Percentiles rank a stretch among this genome's conserved stretches.
Evolutionary conservation across 192 early-diverging fungal species (phyloP).

Genomic region (Coemansia sp.): DNA sequence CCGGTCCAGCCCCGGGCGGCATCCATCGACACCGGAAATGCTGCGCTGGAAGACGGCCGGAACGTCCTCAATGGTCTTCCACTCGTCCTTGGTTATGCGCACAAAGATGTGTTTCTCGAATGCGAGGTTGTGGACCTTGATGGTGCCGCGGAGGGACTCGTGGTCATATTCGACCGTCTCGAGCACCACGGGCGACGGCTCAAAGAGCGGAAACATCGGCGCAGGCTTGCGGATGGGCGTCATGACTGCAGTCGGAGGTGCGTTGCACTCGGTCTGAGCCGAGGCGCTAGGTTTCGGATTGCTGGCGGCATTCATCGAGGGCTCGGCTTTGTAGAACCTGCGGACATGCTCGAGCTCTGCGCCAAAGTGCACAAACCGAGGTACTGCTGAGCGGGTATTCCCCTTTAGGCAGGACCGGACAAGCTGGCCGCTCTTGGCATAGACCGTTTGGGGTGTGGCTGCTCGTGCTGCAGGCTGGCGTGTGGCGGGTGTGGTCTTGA

Average conservation of each 20-base stretch:
- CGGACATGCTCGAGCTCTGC: slow-evolving; percentile 61
- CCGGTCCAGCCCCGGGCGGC: slow-evolving; percentile 58
- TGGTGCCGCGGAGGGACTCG: slow-evolving; percentile 58
- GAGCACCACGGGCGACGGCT: slow-evolving; percentile 54
- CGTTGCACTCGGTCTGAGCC: neutral
- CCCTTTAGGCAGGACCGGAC: slow-evolving; percentile 29
- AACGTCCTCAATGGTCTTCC: slow-evolving; percentile 70
- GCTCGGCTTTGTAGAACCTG: slow-evolving; percentile 63
- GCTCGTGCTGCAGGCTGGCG: neutral
- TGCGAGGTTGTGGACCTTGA: slow-evolving; percentile 82
- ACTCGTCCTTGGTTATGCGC: slow-evolving; percentile 74
- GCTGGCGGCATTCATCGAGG: slow-evolving; percentile 51
- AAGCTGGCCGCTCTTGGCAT: slow-evolving; percentile 4
- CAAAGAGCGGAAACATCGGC: slow-evolving; percentile 37
- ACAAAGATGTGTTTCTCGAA: slow-evolving; percentile 79
- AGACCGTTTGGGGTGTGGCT: neutral
- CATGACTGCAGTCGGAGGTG: neutral
- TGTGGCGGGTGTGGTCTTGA: slow-evolving; percentile 7
- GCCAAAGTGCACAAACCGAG: slow-evolving; percentile 65
- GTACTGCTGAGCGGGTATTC: neutral
- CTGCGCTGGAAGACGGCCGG: slow-evolving; percentile 64
- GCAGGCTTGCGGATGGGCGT: slow-evolving; percentile 30
- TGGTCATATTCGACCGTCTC: slow-evolving; percentile 52
- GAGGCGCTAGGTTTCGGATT: slow-evolving; percentile 2
- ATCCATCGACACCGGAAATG: slow-evolving; percentile 39